Conservation (phyloP, 2,329 filamentous ascomycete genomes). For the Xylariaceae sp. region DNA sequence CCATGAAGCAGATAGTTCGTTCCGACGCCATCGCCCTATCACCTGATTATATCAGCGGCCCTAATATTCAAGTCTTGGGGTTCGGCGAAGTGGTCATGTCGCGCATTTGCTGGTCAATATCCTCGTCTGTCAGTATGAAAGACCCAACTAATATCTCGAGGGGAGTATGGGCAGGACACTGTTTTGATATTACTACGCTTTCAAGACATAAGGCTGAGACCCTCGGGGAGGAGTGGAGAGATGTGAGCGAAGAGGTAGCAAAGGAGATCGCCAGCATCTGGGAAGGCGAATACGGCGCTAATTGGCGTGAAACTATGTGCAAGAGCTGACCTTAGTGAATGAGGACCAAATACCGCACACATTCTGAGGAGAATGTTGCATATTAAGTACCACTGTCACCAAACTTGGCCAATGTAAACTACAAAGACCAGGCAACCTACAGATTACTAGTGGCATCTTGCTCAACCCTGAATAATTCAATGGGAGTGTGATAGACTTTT, state of each 20-base stretch:
- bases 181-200: slow-evolving; percentile 38
- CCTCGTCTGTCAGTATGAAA: neutral
- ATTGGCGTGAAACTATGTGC: too few relatives aligned
- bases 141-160: slow-evolving; percentile 25
- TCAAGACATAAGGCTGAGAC: slow-evolving; percentile 24
- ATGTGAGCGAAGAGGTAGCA: slow-evolving; percentile 38
- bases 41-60: slow-evolving; percentile 34
- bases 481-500: too few relatives aligned
- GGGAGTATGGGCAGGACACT: slow-evolving; percentile 40
- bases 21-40: slow-evolving; percentile 19
- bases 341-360: too few relatives aligned
- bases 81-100: slow-evolving; percentile 40
- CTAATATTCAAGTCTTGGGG: slow-evolving; percentile 36
- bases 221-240: slow-evolving; percentile 29
- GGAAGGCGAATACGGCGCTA: neutral
- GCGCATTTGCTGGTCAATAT: slow-evolving; percentile 37
- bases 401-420: too few relatives aligned
- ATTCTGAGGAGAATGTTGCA: too few relatives aligned
- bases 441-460: too few relatives aligned
- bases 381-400: too few relatives aligned
- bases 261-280: slow-evolving; percentile 29
- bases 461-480: too few relatives aligned
- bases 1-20: slow-evolving; percentile 41
- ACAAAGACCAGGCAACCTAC: too few relatives aligned
- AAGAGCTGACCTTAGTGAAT: too few relatives aligned